Conservation (phyloP, 2,329 filamentous ascomycete genomes). For the Calonectria pteridis region DNA sequence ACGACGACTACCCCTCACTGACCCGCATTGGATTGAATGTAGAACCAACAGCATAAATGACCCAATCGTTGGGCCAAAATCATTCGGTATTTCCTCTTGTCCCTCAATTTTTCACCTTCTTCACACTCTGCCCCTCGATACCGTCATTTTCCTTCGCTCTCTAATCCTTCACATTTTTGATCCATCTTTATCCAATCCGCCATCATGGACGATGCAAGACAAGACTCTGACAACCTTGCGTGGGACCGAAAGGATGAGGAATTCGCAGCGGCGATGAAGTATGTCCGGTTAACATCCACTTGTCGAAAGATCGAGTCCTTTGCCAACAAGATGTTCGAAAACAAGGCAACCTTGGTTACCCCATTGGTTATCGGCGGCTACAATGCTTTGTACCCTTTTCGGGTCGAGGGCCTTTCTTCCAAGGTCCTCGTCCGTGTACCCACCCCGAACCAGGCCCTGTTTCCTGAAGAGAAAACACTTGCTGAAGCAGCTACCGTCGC, state of each 20-base stretch:
- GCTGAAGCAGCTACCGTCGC: slow-evolving; percentile 39
- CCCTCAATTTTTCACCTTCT: too few relatives aligned
- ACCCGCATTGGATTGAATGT: too few relatives aligned
- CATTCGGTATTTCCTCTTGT: too few relatives aligned
- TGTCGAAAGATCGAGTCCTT: slow-evolving; percentile 39
- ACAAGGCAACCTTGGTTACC: slow-evolving; percentile 30
- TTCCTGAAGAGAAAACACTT: slow-evolving; percentile 40
- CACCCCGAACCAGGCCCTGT: slow-evolving; percentile 33
- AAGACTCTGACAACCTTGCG: slow-evolving; percentile 47
- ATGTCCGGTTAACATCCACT: slow-evolving; percentile 31
- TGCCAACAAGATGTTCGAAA: slow-evolving; percentile 30
- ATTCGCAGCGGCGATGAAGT: slow-evolving; percentile 41
- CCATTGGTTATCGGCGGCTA: slow-evolving; percentile 45
- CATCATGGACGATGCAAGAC: slow-evolving; percentile 43
- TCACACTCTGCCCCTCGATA: background rate
- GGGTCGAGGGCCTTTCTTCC: slow-evolving; percentile 24
- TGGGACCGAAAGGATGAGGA: slow-evolving; percentile 47
- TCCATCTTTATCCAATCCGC: background rate
- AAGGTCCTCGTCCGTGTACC: slow-evolving; percentile 41
- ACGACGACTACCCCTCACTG: too few relatives aligned
- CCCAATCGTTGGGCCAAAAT: background rate
- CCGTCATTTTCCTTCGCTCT: background rate
- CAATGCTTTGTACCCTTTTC: slow-evolving; percentile 44
- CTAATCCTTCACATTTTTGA: background rate
- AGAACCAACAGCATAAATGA: too few relatives aligned